phyloP scores from a whole-genome alignment of 257 asterid genomes.

The Ophiorrhiza pumila region DNA sequence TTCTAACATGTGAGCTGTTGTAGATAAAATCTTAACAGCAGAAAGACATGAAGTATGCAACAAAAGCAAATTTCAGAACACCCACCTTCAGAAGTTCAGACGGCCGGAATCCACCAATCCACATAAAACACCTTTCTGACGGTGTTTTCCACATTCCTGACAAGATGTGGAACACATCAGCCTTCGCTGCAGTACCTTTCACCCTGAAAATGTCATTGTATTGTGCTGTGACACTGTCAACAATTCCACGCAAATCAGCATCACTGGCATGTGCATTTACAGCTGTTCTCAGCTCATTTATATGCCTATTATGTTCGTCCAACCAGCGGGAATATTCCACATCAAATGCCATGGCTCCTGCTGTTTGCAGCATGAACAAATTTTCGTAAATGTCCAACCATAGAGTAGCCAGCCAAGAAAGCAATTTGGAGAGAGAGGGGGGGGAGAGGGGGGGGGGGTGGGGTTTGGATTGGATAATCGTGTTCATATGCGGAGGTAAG shows the following conservation, averaged over 20 bases:
- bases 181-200: constrained; percentile 83
- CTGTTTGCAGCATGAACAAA: constrained; percentile 8
- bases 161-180: constrained; percentile 88
- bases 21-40: neutral
- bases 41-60: neutral
- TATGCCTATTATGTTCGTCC: constrained; percentile 71
- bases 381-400: neutral
- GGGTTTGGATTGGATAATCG: no score
- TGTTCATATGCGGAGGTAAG: neutral
- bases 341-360: constrained; percentile 86
- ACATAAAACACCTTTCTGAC: constrained; percentile 91
- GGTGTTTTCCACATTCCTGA: constrained; percentile 99
- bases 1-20: no score
- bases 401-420: neutral
- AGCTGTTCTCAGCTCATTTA: constrained; percentile 68
- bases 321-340: constrained; percentile 82
- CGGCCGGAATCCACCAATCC: constrained; percentile 98
- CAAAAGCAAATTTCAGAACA: neutral
- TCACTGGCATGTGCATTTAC: constrained; percentile 79
- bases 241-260: constrained; percentile 55
- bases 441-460: no score
- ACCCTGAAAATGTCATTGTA: constrained; percentile 72
- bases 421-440: neutral
- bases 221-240: constrained; percentile 63
- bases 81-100: constrained; percentile 89